phyloP scores from a whole-genome alignment of 805 yeast genomes.

The Hanseniaspora thailandica region DNA sequence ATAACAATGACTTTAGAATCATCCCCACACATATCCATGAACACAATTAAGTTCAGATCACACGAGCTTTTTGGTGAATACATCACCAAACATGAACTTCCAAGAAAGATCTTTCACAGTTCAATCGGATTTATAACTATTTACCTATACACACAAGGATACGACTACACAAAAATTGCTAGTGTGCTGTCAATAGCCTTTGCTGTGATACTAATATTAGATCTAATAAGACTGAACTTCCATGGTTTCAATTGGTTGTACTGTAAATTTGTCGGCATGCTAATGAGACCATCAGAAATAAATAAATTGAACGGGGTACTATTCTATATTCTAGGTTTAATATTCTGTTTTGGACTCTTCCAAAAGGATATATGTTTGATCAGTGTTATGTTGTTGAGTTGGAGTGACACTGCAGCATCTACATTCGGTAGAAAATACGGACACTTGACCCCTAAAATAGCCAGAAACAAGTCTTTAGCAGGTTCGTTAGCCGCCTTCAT shows the following conservation, averaged over 20 bases:
- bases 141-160: constrained; percentile 54
- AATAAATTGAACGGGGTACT: constrained; percentile 69
- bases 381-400: constrained; percentile 69
- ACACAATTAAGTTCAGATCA: constrained; percentile 29
- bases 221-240: constrained; percentile 52
- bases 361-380: constrained; percentile 73
- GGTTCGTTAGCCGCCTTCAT: constrained; percentile 81
- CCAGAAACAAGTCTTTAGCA: constrained; percentile 69
- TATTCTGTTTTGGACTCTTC: constrained; percentile 54
- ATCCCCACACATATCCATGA: constrained; percentile 24
- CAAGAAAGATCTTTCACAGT: constrained; percentile 78
- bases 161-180: constrained; percentile 45
- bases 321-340: constrained; percentile 73
- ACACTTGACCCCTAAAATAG: constrained; percentile 64
- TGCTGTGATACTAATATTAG: constrained; percentile 46
- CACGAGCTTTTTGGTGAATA: constrained; percentile 40
- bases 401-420: constrained; percentile 98
- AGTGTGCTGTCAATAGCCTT: constrained; percentile 48
- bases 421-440: constrained; percentile 84
- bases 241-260: constrained; percentile 54
- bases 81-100: constrained; percentile 71
- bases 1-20: constrained; percentile 4
- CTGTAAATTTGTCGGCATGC: constrained; percentile 57
- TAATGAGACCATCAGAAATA: constrained; percentile 78
- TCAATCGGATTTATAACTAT: constrained; percentile 78